phyloP scores from a whole-genome alignment of 2,329 filamentous ascomycete genomes.

The Penicillium sp. region DNA sequence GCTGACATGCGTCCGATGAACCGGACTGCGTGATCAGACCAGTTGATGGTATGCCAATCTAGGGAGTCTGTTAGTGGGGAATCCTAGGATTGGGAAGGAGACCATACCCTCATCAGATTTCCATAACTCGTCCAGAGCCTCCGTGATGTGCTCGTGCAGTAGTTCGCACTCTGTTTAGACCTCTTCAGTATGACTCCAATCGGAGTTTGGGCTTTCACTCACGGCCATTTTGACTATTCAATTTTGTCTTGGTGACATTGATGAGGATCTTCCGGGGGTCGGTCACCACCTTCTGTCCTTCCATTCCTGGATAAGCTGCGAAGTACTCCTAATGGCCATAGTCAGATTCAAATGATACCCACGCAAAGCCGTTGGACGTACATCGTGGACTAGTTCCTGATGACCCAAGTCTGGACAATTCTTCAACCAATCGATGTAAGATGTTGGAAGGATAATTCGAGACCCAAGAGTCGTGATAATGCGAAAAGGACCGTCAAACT shows the following conservation, averaged over 20 bases:
- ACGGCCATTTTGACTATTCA: background rate
- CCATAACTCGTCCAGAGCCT: background rate
- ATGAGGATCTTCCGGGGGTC: background rate
- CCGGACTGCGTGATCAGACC: background rate
- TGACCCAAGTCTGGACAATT: background rate
- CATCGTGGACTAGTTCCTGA: background rate
- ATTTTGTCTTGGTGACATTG: background rate
- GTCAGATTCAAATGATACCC: no score
- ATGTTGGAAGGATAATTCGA: background rate
- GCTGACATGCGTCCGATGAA: background rate
- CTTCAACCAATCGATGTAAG: background rate
- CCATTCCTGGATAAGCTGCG: background rate
- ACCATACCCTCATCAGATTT: background rate
- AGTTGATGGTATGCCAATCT: background rate
- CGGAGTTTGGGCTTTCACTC: background rate
- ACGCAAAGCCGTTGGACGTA: background rate
- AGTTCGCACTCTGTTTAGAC: background rate
- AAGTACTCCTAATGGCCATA: background rate
- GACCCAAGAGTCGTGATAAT: background rate
- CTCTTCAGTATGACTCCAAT: background rate
- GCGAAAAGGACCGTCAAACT: conserved; percentile 1
- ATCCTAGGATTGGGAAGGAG: background rate
- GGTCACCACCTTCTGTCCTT: background rate
- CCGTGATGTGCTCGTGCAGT: background rate
- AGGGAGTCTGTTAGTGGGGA: background rate